Base-by-base conservation (phyloP, 2,329 filamentous ascomycete genomes). In the Trichoderma atrobrunneum region DNA sequence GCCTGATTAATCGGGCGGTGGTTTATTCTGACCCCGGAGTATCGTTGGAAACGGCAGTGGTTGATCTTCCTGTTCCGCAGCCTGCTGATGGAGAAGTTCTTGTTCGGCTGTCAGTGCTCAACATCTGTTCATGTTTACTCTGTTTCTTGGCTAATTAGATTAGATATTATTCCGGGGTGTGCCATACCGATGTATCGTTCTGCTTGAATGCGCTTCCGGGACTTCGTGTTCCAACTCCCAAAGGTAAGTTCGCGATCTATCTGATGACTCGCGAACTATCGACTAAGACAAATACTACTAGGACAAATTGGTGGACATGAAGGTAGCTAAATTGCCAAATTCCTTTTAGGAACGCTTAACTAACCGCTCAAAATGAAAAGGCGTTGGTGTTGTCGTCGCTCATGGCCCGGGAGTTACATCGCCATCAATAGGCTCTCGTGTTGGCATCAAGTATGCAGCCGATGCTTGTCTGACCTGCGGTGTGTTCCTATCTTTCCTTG, bases 281-380 rank as follows among this genome's bases (percentile, higher is more conserved):
- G 8, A 48, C 5, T 48, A 2, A 48, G 18, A 48, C 18, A 5
- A 48, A 48, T 11, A 48, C 43, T 10, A 21, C 8, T n/a, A 48
- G 43, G 43, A 21, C 43, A 48, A n/a, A 48, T 48, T 11, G 43
- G 43, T 21, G 43, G 43, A 3, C 43, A 48, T 48, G 43, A 48
- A 48, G 43, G 43, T 48, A 21, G 8, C 4, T 21, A 3, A 48
- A n/a, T 5, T 21, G 11, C 43, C 4, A 21, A 18, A 5, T 21
- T 11, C n/a, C 18, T 21, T n/a, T 48, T 2, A 18, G 10, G 1
- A 21, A 2, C 3, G 0, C 2, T 5, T 7, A 21, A 21, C 18
- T 48, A 48, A 48, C 1, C 43, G 7, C 18, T 48, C 7, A 8
- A 2, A 48, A 48, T 48, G 39, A 48, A 21, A 48, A 48, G 43